Conservation (phyloP, 352 stramenopile species). For the Phytophthora pseudosyringae region DNA sequence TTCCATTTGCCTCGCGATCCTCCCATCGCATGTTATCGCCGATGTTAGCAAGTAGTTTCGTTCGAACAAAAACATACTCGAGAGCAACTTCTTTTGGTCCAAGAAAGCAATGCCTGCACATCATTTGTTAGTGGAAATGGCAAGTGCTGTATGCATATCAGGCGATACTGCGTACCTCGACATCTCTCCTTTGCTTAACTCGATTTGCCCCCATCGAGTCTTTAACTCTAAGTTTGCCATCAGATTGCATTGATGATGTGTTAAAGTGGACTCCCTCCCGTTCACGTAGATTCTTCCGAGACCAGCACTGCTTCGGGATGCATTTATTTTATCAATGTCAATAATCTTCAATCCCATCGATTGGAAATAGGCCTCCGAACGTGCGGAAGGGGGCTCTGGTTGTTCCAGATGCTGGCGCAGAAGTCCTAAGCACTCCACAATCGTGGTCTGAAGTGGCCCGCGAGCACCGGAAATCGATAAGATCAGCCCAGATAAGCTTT, state of each 20-base stretch:
- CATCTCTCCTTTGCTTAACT: slow-evolving; percentile 8
- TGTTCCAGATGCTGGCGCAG: slow-evolving; percentile 13
- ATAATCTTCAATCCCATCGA: slow-evolving; percentile 23
- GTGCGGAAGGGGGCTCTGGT: slow-evolving; percentile 6
- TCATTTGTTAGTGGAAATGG: background rate
- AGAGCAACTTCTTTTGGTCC: slow-evolving; percentile 22
- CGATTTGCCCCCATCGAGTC: slow-evolving; percentile 11
- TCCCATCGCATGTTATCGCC: slow-evolving; percentile 17
- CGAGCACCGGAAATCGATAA: background rate
- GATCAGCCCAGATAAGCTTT: slow-evolving; percentile 19
- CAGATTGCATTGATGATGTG: slow-evolving; percentile 25
- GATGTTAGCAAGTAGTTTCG: slow-evolving; percentile 1
- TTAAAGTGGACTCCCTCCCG: slow-evolving; percentile 15
- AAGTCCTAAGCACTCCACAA: slow-evolving; percentile 9
- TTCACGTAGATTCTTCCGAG: slow-evolving; percentile 29
- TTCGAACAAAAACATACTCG: slow-evolving; percentile 27
- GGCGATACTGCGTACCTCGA: slow-evolving; percentile 11
- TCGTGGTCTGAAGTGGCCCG: background rate
- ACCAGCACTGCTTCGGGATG: slow-evolving; percentile 12
- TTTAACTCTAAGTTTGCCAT: slow-evolving; percentile 17
- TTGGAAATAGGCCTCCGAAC: slow-evolving; percentile 8
- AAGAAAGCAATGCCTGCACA: slow-evolving; percentile 26
- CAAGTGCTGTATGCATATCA: background rate
- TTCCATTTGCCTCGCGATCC: slow-evolving; percentile 14
- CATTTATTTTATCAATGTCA: slow-evolving; percentile 35